A percentile compares a stretch with the other conserved stretches of the same genome.
Conservation (phyloP, 73 alveolate genomes). For the Paramecium caudatum region DNA sequence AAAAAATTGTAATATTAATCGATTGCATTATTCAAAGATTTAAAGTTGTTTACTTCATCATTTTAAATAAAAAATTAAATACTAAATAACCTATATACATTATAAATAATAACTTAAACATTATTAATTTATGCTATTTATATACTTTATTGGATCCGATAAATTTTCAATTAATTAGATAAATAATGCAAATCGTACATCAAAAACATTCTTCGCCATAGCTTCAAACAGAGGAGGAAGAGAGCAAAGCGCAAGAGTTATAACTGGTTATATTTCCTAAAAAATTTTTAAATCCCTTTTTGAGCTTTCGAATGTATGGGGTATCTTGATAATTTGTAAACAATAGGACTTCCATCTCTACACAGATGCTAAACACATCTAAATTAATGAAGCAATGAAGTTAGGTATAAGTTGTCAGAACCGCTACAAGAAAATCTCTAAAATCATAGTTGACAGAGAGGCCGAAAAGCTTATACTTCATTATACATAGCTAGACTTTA, state of each 20-base stretch:
- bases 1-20: no score
- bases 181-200: conserved; percentile 30
- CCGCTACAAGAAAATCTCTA: conserved; percentile 46
- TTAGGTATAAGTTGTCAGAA: conserved; percentile 61
- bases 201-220: not conserved
- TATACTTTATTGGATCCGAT: not conserved
- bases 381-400: not conserved
- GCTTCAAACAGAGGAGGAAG: not conserved
- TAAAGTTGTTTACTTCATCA: no score
- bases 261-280: conserved; percentile 4
- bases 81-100: no score
- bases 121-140: no score
- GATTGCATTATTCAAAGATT: no score
- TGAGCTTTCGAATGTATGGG: conserved; percentile 50
- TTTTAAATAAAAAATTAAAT: no score
- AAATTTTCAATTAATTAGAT: conserved; percentile 8
- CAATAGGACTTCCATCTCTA: conserved; percentile 51
- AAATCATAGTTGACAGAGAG: not conserved
- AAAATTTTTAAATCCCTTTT: conserved; percentile 13
- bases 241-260: not conserved
- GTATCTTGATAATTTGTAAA: not conserved
- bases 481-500: conserved; percentile 18
- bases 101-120: no score
- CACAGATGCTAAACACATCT: conserved; percentile 24
- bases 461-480: not conserved